phyloP scores from a whole-genome alignment of 169 alveolate species.

The Plasmodium gaboni region DNA sequence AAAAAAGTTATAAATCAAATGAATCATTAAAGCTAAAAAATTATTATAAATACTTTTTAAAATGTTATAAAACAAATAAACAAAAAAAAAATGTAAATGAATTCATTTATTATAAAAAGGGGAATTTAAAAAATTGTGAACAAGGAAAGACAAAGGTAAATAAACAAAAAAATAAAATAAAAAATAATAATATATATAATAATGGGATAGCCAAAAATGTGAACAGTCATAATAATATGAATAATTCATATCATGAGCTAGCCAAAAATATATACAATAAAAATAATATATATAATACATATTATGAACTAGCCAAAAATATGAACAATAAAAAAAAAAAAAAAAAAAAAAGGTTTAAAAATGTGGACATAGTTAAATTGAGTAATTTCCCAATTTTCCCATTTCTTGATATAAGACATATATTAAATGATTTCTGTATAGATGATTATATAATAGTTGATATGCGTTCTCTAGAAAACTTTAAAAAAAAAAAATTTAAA shows the following conservation, averaged over 20 bases:
- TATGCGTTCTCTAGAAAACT: constrained; percentile 36
- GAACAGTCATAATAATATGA: constrained; percentile 8
- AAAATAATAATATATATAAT: background rate
- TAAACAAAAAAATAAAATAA: background rate
- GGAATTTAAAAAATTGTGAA: constrained; percentile 7
- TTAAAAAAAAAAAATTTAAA: constrained; percentile 49
- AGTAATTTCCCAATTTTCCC: constrained; percentile 53
- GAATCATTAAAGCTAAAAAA: constrained; percentile 4
- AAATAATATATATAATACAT: constrained; percentile 5
- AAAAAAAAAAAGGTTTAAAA: constrained; percentile 31
- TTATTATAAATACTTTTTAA: constrained; percentile 54
- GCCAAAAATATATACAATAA: background rate
- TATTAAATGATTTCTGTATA: constrained; percentile 31
- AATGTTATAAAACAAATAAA: constrained; percentile 32
- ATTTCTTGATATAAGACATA: constrained; percentile 25
- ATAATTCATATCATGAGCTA: background rate
- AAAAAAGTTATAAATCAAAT: background rate
- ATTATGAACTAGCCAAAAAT: background rate
- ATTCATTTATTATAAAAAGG: constrained; percentile 24
- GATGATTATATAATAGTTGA: constrained; percentile 38
- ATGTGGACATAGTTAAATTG: constrained; percentile 14
- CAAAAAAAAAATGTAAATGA: constrained; percentile 38
- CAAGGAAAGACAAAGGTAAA: background rate
- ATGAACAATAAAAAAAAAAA: constrained; percentile 24
- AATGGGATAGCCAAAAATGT: background rate